Evolutionary conservation across 1,284 basidiomycete genomes (phyloP).

Genomic region (Microbotryomycetes sp.): DNA sequence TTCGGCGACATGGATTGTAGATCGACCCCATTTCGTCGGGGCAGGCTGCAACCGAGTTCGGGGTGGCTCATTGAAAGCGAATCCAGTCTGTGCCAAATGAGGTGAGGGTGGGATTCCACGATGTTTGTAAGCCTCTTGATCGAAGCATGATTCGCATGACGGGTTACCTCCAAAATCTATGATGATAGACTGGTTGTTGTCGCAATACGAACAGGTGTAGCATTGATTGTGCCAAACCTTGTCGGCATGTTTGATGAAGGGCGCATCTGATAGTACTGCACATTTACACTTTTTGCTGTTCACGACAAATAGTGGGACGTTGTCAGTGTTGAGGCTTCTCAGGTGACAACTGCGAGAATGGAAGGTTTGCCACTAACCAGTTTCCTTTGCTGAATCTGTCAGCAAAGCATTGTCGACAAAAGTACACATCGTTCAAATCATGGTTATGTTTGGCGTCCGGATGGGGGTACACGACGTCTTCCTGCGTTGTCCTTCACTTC

Average conservation of each 20-base stretch:
- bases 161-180: constrained; percentile 26
- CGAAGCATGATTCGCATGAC: constrained; percentile 30
- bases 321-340: not conserved
- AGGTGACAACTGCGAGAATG: not conserved
- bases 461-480: constrained; percentile 30
- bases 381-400: constrained; percentile 21
- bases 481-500: constrained; percentile 6
- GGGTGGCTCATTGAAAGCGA: not conserved
- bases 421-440: constrained; percentile 16
- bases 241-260: constrained; percentile 19
- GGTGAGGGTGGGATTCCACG: constrained; percentile 18
- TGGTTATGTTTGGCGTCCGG: constrained; percentile 13
- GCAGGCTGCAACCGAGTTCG: constrained; percentile 5
- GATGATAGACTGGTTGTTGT: not conserved
- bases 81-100: constrained; percentile 12
- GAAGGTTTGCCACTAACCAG: constrained; percentile 7
- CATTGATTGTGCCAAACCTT: constrained; percentile 27
- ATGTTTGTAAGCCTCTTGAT: constrained; percentile 17
- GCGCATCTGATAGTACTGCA: constrained; percentile 24
- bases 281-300: constrained; percentile 27
- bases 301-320: not conserved
- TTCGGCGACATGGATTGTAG: not conserved
- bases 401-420: constrained; percentile 28
- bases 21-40: constrained; percentile 18
- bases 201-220: constrained; percentile 27